Evolutionary conservation across 75 land plant genomes (phyloP).

Genomic region (Sequoia sempervirens): DNA sequence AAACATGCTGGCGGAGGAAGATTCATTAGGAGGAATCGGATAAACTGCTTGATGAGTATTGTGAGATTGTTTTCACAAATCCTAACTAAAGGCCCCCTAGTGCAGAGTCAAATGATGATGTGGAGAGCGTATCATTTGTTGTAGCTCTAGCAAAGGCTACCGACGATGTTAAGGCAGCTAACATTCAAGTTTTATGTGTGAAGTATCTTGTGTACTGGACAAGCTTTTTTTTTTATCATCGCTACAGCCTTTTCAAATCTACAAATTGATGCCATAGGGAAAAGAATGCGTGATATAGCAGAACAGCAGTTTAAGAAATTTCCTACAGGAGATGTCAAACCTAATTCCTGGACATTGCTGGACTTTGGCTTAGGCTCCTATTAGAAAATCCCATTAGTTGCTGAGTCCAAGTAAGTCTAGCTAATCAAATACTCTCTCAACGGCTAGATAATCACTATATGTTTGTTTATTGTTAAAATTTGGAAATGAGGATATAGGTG

Average conservation of each 20-base stretch:
- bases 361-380: too few species aligned
- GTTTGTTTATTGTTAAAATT: too few species aligned
- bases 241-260: slow-evolving; percentile 91
- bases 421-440: too few species aligned
- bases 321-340: slow-evolving; percentile 72
- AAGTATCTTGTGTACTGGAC: slow-evolving; percentile 98
- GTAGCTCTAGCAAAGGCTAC: slow-evolving; percentile 87
- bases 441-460: too few species aligned
- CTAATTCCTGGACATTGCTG: slow-evolving; percentile 91
- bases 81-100: slow-evolving; percentile 38
- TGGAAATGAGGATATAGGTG: too few species aligned
- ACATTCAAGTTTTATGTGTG: slow-evolving; percentile 82
- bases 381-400: too few species aligned
- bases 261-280: slow-evolving; percentile 88
- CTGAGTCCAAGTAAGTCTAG: too few species aligned
- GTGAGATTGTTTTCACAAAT: slow-evolving; percentile 64
- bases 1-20: not conserved
- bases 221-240: slow-evolving; percentile 84
- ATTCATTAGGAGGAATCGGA: slow-evolving; percentile 58
- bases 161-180: slow-evolving; percentile 84
- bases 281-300: slow-evolving; percentile 74
- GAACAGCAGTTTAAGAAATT: slow-evolving; percentile 58
- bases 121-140: slow-evolving; percentile 88
- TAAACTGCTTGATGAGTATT: slow-evolving; percentile 67
- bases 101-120: slow-evolving; percentile 76